These are phyloP conservation scores for Thuja plicata DNA, from an alignment of 83 land plant species.

Conservation along the genomic window DNA sequence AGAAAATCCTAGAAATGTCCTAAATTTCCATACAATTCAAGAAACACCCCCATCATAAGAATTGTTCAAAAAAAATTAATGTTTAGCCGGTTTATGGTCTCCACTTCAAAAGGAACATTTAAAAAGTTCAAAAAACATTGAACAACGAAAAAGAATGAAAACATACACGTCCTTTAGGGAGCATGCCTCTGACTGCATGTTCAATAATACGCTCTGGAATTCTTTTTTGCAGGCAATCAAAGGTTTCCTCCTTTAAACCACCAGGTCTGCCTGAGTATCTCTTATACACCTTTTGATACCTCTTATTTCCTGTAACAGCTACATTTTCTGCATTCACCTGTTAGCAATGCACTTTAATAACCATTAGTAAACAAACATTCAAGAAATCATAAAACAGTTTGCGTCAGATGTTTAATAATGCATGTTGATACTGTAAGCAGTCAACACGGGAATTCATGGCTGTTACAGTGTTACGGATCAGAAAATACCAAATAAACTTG, in stretches of 20 bases:
- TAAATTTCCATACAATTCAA: background rate
- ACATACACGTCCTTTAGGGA: conserved; percentile 88
- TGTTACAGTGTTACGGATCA: background rate
- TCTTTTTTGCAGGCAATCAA: conserved; percentile 84
- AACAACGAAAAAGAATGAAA: conserved; percentile 1
- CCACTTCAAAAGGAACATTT: background rate
- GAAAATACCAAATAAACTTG: background rate
- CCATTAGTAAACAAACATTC: background rate
- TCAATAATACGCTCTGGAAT: conserved; percentile 95
- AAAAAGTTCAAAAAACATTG: background rate
- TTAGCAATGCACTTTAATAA: background rate
- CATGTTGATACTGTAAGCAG: too few relatives aligned
- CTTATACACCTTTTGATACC: conserved; percentile 82
- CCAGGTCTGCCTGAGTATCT: conserved; percentile 98
- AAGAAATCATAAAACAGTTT: background rate
- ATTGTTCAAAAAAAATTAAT: background rate
- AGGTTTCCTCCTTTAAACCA: conserved; percentile 88
- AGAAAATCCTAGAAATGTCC: background rate
- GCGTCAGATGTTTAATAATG: background rate
- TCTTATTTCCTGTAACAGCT: conserved; percentile 76
- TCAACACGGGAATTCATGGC: too few relatives aligned
- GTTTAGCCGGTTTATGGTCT: background rate
- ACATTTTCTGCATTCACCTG: conserved; percentile 95
- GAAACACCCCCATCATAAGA: background rate
- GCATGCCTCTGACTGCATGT: conserved; percentile 97